Conservation (phyloP, 78 protist species). For the Mastigamoeba balamuthi region DNA sequence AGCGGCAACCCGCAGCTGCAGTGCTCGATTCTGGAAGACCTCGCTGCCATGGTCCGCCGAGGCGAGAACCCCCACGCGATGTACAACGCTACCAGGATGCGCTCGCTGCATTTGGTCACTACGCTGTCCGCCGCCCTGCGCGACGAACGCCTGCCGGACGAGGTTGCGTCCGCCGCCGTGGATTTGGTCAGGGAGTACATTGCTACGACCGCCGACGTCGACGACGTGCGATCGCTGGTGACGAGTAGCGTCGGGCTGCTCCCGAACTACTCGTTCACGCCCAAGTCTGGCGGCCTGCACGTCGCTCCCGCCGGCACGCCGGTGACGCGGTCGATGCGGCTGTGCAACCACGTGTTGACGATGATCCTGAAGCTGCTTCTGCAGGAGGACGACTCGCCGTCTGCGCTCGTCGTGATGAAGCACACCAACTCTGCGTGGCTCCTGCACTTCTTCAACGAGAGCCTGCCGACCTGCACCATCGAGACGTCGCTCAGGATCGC, state of each 20-base stretch:
- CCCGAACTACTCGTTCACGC: not conserved
- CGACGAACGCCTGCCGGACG: not conserved
- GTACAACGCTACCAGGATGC: not conserved
- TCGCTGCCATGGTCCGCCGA: not conserved
- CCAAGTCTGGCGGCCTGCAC: not conserved
- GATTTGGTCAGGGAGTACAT: not conserved
- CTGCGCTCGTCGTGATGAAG: too few relatives aligned
- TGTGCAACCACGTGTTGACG: not conserved
- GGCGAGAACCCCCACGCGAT: not conserved
- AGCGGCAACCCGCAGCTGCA: not conserved
- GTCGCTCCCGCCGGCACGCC: not conserved
- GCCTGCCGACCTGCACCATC: not conserved
- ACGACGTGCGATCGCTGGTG: not conserved
- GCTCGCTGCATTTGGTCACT: not conserved
- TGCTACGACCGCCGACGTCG: not conserved
- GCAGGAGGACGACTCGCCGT: too few relatives aligned
- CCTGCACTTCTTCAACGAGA: not conserved
- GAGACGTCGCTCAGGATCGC: not conserved
- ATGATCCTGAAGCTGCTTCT: too few relatives aligned
- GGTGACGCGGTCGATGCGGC: not conserved
- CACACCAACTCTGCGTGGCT: too few relatives aligned
- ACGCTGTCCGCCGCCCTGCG: not conserved
- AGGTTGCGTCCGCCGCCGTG: not conserved
- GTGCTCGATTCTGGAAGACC: not conserved
- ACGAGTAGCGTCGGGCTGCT: too few relatives aligned